phyloP scores from a whole-genome alignment of 1,284 basidiomycete genomes.

The Moesziomyces globuligerus region DNA sequence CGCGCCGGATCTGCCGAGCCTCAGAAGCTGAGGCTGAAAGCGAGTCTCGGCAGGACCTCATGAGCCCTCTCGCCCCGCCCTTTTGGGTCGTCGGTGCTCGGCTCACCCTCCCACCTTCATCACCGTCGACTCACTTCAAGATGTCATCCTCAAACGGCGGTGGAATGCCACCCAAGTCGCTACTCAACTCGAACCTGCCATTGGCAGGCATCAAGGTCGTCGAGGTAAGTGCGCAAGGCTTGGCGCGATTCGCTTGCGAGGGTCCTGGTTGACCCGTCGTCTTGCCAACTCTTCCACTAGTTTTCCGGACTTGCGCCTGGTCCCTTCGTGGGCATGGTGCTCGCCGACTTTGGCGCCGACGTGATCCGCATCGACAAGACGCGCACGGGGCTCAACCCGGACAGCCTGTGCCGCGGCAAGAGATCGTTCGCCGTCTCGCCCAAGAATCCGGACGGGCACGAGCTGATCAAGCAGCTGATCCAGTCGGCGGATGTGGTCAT shows the following conservation, averaged over 20 bases:
- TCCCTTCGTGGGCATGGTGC: conserved; percentile 78
- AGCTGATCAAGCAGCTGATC: conserved; percentile 74
- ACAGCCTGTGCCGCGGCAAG: conserved; percentile 76
- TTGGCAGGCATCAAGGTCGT: conserved; percentile 38
- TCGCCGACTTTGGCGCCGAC: conserved; percentile 82
- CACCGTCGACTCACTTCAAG: background rate
- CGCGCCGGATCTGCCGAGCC: conserved; percentile 6
- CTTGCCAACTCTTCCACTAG: conserved; percentile 68
- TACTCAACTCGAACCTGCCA: conserved; percentile 26
- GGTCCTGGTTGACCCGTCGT: too few relatives aligned
- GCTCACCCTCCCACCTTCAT: conserved; percentile 3
- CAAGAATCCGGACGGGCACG: conserved; percentile 74
- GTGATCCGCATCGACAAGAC: conserved; percentile 80
- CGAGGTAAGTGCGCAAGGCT: conserved; percentile 22
- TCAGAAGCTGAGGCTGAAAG: conserved; percentile 13
- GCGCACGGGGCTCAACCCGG: conserved; percentile 55
- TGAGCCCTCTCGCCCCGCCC: conserved; percentile 9
- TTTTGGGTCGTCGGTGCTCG: background rate
- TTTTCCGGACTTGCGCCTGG: conserved; percentile 86
- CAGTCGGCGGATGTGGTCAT: conserved; percentile 79
- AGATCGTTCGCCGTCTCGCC: conserved; percentile 77
- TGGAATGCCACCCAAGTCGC: conserved; percentile 22
- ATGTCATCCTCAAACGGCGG: conserved; percentile 23
- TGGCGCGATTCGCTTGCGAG: too few relatives aligned
- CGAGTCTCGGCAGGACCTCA: background rate